A percentile compares a stretch with the other conserved stretches of the same genome.
Conservation (phyloP, 1,284 basidiomycete genomes). For the Puccinia novopanici region DNA sequence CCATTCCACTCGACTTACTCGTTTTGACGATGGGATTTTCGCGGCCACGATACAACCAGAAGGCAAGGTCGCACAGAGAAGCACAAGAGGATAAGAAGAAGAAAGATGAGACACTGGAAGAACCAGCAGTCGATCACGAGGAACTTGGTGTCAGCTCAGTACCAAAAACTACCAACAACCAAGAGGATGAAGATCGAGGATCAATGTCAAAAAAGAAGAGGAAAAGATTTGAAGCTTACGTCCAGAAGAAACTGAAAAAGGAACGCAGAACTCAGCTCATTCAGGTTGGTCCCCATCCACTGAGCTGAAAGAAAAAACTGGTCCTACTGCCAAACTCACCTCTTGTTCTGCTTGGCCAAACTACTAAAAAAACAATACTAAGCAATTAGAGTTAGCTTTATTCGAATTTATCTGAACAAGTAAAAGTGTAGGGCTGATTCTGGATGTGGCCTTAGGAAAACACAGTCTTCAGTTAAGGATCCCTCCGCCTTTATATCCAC, state of each 20-base stretch:
- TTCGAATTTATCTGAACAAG: neutral
- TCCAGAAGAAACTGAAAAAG: constrained; percentile 60
- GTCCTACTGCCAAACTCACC: neutral
- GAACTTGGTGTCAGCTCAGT: neutral
- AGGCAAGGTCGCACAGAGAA: constrained; percentile 44
- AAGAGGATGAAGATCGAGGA: neutral
- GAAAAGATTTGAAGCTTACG: constrained; percentile 78
- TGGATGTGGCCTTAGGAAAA: constrained; percentile 25
- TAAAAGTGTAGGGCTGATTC: neutral
- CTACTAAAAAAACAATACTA: neutral
- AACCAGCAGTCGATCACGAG: constrained; percentile 19
- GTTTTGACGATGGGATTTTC: constrained; percentile 35
- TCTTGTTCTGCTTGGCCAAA: neutral
- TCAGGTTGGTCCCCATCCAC: constrained; percentile 14
- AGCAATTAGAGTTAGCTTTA: constrained; percentile 36
- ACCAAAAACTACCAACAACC: neutral
- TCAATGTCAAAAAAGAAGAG: constrained; percentile 73
- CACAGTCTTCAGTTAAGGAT: constrained; percentile 48
- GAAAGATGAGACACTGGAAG: neutral
- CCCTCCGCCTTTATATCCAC: constrained; percentile 45
- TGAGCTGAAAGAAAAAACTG: neutral
- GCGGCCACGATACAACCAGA: constrained; percentile 48
- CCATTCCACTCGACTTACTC: neutral
- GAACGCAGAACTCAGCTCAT: constrained; percentile 39
- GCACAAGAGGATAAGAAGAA: neutral